Evolutionary conservation across 1,139 yeast genomes (phyloP), one percentile per base, ranked within the genome.

Genomic region (Hyphopichia pseudoburtonii): DNA sequence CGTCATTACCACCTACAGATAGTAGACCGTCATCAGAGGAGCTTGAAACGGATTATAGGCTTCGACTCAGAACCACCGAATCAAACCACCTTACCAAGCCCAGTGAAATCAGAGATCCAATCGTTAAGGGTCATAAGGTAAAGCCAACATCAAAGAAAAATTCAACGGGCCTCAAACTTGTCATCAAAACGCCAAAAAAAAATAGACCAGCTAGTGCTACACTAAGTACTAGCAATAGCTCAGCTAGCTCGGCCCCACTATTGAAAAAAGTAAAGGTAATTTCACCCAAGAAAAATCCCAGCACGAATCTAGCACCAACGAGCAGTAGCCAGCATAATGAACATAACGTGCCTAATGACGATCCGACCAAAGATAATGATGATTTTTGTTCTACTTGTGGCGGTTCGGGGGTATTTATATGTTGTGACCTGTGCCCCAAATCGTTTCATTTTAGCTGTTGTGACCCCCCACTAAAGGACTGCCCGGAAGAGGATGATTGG

Each of bases 401-500:
- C 1, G 88, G 89, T 19, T 70, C 90, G 0, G 98, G 98, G 7
- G 73, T 86, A 27, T 88, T 92, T 47, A 70, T 92, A 22, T 92
- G 97, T 60, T 92, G 98, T 63, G 98, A 92, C 50, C 73, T 86
- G 2, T 92, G 98, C 60, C 96, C 97, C 0, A 76, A 76, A 51
- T 86, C 96, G 1, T 92, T 90, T 59, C 98, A 92, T 56, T 88
- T 92, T 54, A 73, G 86, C 10, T 92, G 98, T 57, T 78, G 92
- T 45, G 86, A 87, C 49, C 97, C 97, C 2, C 97, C 98, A 0
- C 62, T 85, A 18, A 92, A 85, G 45, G 73, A 78, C 30, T 68
- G 89, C 7, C 97, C 97, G 0, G 94, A 84, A 37, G n/a, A n/a
- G n/a, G 96, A 86, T 22, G 88, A 80, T 50, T 92, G 97, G 97